These are phyloP conservation scores for Lablab purpureus DNA, from an alignment of 306 rosid genomes.

Conservation along the genomic window DNA sequence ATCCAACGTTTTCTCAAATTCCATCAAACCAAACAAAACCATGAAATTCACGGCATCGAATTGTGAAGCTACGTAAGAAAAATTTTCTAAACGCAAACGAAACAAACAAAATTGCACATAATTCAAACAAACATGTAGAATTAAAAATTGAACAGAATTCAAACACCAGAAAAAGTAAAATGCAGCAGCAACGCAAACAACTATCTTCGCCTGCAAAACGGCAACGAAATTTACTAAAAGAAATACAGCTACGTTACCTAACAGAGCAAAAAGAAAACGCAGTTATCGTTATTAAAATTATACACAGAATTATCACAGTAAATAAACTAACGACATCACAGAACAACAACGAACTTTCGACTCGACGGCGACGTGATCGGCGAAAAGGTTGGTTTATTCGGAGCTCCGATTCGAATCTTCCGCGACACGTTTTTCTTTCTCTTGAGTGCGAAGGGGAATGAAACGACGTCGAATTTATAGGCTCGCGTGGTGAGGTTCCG, in stretches of 20 bases:
- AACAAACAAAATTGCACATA: constrained; percentile 7
- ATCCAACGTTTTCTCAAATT: not conserved
- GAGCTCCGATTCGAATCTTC: constrained; percentile 44
- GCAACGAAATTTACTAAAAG: not conserved
- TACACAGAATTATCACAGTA: not conserved
- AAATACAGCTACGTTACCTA: constrained; percentile 46
- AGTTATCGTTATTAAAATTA: not conserved
- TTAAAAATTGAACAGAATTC: constrained; percentile 17
- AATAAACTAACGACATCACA: constrained; percentile 16
- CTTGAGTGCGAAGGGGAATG: not conserved
- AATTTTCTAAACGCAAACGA: not conserved
- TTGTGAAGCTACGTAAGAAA: not conserved
- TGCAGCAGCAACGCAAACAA: not conserved
- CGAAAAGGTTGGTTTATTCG: not conserved
- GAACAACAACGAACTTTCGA: constrained; percentile 60
- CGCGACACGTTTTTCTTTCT: not conserved
- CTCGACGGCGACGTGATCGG: constrained; percentile 18
- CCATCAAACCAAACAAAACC: constrained; percentile 19
- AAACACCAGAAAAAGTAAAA: not conserved
- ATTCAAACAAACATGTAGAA: not conserved
- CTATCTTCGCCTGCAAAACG: not conserved
- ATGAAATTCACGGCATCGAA: not conserved
- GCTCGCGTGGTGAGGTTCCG: not conserved
- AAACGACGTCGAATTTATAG: constrained; percentile 47
- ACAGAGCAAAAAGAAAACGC: constrained; percentile 19